Evolutionary conservation across 257 asterid species (phyloP).

Genomic region (Ilex asprella): DNA sequence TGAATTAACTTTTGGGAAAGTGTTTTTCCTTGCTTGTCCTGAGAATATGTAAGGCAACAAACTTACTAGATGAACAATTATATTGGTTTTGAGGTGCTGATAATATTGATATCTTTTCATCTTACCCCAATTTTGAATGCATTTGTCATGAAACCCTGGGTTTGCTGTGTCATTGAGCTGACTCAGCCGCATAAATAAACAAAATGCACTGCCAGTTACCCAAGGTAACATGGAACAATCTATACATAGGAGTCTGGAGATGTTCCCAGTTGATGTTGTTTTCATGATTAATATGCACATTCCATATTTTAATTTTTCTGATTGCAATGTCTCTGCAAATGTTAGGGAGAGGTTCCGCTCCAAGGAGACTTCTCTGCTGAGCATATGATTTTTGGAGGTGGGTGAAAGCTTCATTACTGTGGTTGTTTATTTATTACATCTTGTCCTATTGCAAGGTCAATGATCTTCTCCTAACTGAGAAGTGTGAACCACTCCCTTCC

Average conservation of each 20-base stretch:
- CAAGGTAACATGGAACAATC: neutral
- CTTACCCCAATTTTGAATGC: no score
- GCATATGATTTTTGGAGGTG: slow-evolving; percentile 98
- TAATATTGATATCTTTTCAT: no score
- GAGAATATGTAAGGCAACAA: no score
- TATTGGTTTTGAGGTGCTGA: no score
- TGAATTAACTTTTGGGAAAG: no score
- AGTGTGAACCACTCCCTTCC: neutral
- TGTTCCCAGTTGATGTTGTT: neutral
- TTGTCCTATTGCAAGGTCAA: neutral
- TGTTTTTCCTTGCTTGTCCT: no score
- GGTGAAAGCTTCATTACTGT: slow-evolving; percentile 12
- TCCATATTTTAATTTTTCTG: neutral
- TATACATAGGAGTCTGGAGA: neutral
- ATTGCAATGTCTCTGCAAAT: slow-evolving; percentile 11
- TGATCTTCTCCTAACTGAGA: neutral
- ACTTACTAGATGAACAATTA: no score
- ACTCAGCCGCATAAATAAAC: neutral
- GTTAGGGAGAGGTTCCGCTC: slow-evolving; percentile 91
- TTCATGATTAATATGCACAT: neutral
- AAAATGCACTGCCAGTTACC: neutral
- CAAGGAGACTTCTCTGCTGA: slow-evolving; percentile 99
- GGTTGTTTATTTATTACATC: neutral
- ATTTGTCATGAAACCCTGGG: no score
- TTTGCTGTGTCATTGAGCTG: neutral